These are phyloP conservation scores for Capsicum rhomboideum DNA, from an alignment of 257 asterid species.

Conservation along the genomic window DNA sequence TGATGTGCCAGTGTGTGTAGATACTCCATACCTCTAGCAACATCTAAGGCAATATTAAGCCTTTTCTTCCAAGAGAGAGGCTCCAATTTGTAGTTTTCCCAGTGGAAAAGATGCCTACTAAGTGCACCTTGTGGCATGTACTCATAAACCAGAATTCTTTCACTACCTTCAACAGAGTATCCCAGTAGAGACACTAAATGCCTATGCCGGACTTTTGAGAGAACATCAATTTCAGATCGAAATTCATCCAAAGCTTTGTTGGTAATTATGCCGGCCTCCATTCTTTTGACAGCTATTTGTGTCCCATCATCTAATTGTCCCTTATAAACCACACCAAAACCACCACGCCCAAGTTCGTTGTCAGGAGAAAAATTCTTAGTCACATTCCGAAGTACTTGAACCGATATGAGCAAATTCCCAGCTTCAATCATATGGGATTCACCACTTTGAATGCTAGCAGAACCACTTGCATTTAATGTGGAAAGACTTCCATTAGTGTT, in stretches of 20 bases:
- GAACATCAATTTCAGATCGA: constrained; percentile 72
- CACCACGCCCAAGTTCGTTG: constrained; percentile 90
- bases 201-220: constrained; percentile 82
- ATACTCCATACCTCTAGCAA: constrained; percentile 85
- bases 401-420: constrained; percentile 66
- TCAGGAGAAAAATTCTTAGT: constrained; percentile 73
- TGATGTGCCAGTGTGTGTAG: constrained; percentile 76
- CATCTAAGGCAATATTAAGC: constrained; percentile 79
- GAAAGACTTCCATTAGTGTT: constrained; percentile 30
- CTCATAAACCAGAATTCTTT: constrained; percentile 75
- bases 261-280: constrained; percentile 69
- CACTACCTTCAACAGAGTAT: constrained; percentile 58
- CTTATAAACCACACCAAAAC: constrained; percentile 83
- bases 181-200: constrained; percentile 92
- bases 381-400: constrained; percentile 74
- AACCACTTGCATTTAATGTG: constrained; percentile 38
- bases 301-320: constrained; percentile 88
- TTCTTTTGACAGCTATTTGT: constrained; percentile 79
- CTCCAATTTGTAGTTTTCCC: constrained; percentile 65
- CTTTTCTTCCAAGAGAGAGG: constrained; percentile 89
- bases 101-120: constrained; percentile 71
- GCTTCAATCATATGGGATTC: constrained; percentile 62
- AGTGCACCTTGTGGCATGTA: constrained; percentile 92
- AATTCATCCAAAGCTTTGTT: constrained; percentile 72
- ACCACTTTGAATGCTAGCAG: constrained; percentile 44